phyloP scores from a whole-genome alignment of 1,139 yeast genomes.

The Zygosaccharomyces pseudobailii region DNA sequence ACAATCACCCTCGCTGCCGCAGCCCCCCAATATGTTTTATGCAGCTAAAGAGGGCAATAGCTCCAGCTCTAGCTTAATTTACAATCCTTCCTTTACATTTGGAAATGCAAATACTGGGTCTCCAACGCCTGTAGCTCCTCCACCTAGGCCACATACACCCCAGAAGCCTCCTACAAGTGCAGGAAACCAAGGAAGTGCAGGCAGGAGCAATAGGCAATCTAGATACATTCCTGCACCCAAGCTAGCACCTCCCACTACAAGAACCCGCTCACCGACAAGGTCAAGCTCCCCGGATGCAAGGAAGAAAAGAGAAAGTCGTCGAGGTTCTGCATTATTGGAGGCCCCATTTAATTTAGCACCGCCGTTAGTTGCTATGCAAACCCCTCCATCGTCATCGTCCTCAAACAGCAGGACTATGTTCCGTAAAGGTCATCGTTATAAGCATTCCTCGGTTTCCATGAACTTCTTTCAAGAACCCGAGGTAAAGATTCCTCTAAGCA shows the following conservation, averaged over 20 bases:
- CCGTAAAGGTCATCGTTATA: constrained; percentile 91
- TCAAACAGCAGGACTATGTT: constrained; percentile 78
- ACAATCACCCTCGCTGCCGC: constrained; percentile 17
- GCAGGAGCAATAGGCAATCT: constrained; percentile 21
- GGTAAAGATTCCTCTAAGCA: constrained; percentile 59
- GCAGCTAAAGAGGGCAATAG: constrained; percentile 28
- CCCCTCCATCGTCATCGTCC: constrained; percentile 18
- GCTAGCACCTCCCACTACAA: constrained; percentile 36
- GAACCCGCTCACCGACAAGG: constrained; percentile 39
- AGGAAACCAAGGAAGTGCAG: constrained; percentile 13
- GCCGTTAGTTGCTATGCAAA: constrained; percentile 33
- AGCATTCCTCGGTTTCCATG: constrained; percentile 96
- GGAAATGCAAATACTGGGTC: constrained; percentile 18
- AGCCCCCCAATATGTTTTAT: constrained; percentile 22
- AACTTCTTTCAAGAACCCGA: constrained; percentile 93
- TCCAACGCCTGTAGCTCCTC: background rate
- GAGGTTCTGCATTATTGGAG: constrained; percentile 23
- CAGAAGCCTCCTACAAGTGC: constrained; percentile 1
- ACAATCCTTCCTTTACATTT: constrained; percentile 31
- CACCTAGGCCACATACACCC: background rate
- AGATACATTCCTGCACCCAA: constrained; percentile 38
- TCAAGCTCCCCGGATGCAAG: constrained; percentile 40
- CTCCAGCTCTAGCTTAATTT: constrained; percentile 34
- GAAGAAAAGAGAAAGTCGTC: constrained; percentile 25
- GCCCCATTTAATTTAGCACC: constrained; percentile 52